Base-by-base conservation (phyloP, 805 yeast genomes). In the Cyberlindnera japonica region DNA sequence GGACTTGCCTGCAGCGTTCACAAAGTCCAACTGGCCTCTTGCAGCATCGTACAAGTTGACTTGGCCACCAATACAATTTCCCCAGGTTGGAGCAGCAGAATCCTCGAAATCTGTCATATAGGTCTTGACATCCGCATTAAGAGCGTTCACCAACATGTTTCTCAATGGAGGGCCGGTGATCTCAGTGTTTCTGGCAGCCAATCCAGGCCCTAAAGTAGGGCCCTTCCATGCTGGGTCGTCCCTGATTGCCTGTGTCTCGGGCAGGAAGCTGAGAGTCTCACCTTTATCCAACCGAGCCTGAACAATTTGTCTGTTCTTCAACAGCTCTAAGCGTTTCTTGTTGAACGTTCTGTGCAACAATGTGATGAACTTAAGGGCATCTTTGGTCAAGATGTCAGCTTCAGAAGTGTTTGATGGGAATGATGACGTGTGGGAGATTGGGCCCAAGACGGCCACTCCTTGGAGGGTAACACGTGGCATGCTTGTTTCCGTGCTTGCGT, bases 21-120 rank as follows among this genome's bases (percentile, higher is more conserved):
- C 67, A 51, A 72, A 75, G 50, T 72, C 73, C 54, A 83, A 70
- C 55, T 81, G 75, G 50, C 79, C 74, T 64, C 93, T 75, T 36
- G 83, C 73, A 22, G 80, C 88, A 59, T 84, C 93, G 61, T 73
- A 83, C 55, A 84, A 63, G 59, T 84, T 83, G 40, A 80, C 81
- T 64, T 84, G 93, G 33, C 91, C 93, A 55, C 81, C 81, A 37
- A 83, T 74, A 68, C 82, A 70, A 63, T 82, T 83, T 48, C 67
- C 68, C 91, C 91, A 84, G n/a, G 93, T 83, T 53, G 93, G 93
- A 16, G 91, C 77, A 53, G 83, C 76, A n/a, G 90, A 82, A 61
- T 84, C 91, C 61, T 84, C 95, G 52, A 84, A 81, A 65, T 84
- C 95, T 21, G 88, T 79, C 93, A 84, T 84, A 59, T 84, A 84